Base-by-base conservation (phyloP, 2,329 filamentous ascomycete species). In the Fusarium denticulatum region DNA sequence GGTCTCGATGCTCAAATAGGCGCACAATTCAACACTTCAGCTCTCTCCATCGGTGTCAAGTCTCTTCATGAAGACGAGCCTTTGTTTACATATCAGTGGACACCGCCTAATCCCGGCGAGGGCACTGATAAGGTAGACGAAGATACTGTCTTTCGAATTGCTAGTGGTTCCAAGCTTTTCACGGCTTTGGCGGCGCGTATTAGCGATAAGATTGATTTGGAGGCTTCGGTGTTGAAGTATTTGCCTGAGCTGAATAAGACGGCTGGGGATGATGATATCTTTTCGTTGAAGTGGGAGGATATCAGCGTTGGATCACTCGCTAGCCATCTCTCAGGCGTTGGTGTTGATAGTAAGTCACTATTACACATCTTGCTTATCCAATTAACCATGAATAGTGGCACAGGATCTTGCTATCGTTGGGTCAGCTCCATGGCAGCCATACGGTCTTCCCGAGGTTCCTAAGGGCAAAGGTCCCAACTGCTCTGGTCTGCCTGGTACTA, bases 291-390 rank as follows among this genome's bases (percentile, higher is more conserved):
- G 46, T 88, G 86, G 86, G 81, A 86, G 40, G 82, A 85, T 15
- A 78, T 88, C 37, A 88, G 86, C 0, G 77, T 87, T 10, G 81
- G 81, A 9, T 81, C 84, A 26, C 76, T 88, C 14, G 84, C 85
- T 3, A 82, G 80, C 6, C 86, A 88, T 46, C 79, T 87, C 16
- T 82, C 82, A 22, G 87, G 86, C 0, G 76, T 87, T 30, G 79
- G 76, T 1, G 79, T 78, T 15, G 83, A 83, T 46, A 76, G 80
- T 85, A 76, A 77, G 79, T 63, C 3, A 12, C 15, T 0, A 7
- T 11, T 4, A 0, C 3, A 2, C 0, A 1, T 15, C 1, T 3
- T 1, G 7, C 11, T n/a, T 10, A 3, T 16, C 9, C 6, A 61
- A 42, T 53, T 76, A 22, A 76, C 60, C 16, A 4, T 2, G 5